Percentiles rank a stretch among this genome's conserved stretches.
Evolutionary conservation across 1,139 yeast genomes (phyloP).

Genomic region (Debaryomyces fabryi): DNA sequence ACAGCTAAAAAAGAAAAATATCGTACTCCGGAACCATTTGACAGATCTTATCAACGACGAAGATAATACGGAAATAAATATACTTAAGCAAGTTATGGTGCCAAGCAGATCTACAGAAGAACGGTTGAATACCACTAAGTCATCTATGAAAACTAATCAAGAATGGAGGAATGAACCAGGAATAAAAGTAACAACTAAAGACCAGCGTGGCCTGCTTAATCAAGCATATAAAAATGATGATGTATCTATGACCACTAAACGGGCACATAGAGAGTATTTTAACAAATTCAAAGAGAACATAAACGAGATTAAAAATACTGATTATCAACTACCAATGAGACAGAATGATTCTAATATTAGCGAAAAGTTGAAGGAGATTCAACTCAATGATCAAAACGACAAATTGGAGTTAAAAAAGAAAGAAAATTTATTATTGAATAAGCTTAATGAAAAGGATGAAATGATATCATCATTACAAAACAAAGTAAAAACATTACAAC

Average conservation of each 20-base stretch:
- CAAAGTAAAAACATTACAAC: slow-evolving; percentile 2
- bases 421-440: slow-evolving; percentile 14
- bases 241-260: not conserved
- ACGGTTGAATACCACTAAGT: not conserved
- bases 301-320: slow-evolving; percentile 13
- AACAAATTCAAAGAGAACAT: slow-evolving; percentile 16
- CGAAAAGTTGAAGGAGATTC: slow-evolving; percentile 2
- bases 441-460: slow-evolving; percentile 13
- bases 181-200: not conserved
- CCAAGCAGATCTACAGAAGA: slow-evolving; percentile 1
- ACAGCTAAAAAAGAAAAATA: slow-evolving; percentile 11
- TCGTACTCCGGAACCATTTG: slow-evolving; percentile 10
- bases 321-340: slow-evolving; percentile 15
- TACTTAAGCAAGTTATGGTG: slow-evolving; percentile 12
- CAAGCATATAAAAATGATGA: not conserved
- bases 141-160: not conserved
- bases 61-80: slow-evolving; percentile 13
- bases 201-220: not conserved
- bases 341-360: not conserved
- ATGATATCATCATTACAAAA: slow-evolving; percentile 8
- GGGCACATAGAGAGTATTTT: slow-evolving; percentile 8
- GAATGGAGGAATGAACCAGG: not conserved
- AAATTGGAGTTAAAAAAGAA: slow-evolving; percentile 7
- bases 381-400: slow-evolving; percentile 1
- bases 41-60: slow-evolving; percentile 13